phyloP scores from a whole-genome alignment of 1,284 basidiomycete genomes.

The Exobasidium cylindrosporum region DNA sequence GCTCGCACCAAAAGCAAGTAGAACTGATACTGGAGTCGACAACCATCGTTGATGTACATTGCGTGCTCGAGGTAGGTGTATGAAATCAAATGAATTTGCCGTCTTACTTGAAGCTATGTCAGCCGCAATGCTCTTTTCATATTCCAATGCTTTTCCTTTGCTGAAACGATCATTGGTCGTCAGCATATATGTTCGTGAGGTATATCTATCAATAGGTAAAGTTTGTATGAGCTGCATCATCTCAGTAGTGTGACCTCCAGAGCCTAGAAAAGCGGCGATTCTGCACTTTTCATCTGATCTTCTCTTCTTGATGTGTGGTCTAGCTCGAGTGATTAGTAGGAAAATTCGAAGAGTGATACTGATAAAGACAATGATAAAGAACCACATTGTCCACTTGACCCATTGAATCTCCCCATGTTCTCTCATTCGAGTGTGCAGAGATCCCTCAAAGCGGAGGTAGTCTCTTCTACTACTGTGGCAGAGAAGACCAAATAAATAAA shows the following conservation, averaged over 20 bases:
- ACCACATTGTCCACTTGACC: background rate
- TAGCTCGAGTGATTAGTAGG: background rate
- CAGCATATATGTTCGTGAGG: slow-evolving; percentile 74
- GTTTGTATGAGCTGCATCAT: slow-evolving; percentile 72
- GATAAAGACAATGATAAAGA: background rate
- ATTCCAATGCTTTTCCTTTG: background rate
- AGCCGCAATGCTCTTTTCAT: background rate
- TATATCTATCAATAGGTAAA: slow-evolving; percentile 74
- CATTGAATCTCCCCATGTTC: background rate
- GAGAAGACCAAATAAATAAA: background rate
- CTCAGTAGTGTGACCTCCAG: slow-evolving; percentile 93
- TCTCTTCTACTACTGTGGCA: too few species aligned
- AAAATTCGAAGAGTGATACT: background rate
- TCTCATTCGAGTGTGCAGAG: background rate
- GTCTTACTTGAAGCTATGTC: background rate
- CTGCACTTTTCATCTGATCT: background rate
- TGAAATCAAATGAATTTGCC: slow-evolving; percentile 50
- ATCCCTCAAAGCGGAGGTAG: too few species aligned
- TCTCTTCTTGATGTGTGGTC: background rate
- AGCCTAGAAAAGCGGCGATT: background rate
- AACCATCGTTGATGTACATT: slow-evolving; percentile 50
- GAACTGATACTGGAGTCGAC: slow-evolving; percentile 33
- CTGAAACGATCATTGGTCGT: slow-evolving; percentile 80
- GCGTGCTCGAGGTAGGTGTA: slow-evolving; percentile 78
- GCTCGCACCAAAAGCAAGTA: slow-evolving; percentile 27